Percentiles rank a stretch among this genome's conserved stretches.
Conservation (phyloP, 1,284 basidiomycete species). For the Volvariella surrecta region DNA sequence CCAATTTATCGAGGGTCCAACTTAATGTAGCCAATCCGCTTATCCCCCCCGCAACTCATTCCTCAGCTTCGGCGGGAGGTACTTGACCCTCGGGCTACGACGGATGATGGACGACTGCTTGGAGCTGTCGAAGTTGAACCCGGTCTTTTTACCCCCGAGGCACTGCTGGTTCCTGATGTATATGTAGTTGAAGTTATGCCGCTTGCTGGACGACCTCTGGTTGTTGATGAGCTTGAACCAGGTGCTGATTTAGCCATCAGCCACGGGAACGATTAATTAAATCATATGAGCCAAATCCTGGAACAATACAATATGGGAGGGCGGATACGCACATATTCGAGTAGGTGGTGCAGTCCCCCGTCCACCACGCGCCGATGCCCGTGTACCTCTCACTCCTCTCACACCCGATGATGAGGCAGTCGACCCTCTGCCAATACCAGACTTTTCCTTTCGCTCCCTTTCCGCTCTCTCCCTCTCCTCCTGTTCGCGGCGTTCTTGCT, state of each 20-base stretch:
- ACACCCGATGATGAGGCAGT: conserved; percentile 22
- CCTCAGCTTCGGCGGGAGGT: background rate
- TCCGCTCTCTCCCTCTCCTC: conserved; percentile 38
- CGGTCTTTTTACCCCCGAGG: background rate
- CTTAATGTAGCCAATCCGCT: too few species aligned
- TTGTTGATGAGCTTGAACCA: background rate
- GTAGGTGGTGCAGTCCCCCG: conserved; percentile 20
- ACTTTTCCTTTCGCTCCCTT: conserved; percentile 29
- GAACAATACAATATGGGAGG: too few species aligned
- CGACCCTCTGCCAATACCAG: conserved; percentile 24
- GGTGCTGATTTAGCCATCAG: background rate
- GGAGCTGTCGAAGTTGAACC: background rate
- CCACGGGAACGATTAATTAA: background rate
- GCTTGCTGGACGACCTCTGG: conserved; percentile 3
- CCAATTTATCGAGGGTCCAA: too few species aligned
- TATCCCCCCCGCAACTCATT: too few species aligned
- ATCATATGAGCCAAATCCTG: too few species aligned
- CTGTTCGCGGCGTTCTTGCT: conserved; percentile 36
- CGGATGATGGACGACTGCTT: background rate
- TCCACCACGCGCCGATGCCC: conserved; percentile 34
- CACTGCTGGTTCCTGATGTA: background rate
- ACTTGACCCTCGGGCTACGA: background rate
- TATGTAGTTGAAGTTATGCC: background rate
- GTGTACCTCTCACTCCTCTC: conserved; percentile 47
- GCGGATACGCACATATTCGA: conserved; percentile 3